These are phyloP conservation scores for Fusarium bactridioides DNA, from an alignment of 2,329 filamentous ascomycete genomes.

Conservation along the genomic window DNA sequence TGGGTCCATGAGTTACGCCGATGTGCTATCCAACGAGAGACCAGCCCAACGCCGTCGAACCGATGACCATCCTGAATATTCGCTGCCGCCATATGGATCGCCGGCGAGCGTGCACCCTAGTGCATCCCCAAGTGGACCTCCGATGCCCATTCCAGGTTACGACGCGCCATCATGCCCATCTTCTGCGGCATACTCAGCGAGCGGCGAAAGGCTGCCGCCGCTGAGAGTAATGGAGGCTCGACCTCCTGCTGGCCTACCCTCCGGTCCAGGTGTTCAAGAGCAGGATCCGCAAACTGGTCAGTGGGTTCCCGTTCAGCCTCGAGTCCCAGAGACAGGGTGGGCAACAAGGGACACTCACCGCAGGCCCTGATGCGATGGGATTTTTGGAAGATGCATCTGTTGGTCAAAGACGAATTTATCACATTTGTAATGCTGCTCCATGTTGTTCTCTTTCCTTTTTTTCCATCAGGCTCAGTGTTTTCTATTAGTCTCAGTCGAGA, in stretches of 20 bases:
- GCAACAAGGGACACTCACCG: conserved; percentile 43
- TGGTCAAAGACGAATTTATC: too few relatives aligned
- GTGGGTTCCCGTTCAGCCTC: conserved; percentile 46
- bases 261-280: conserved; percentile 44
- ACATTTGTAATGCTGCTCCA: too few relatives aligned
- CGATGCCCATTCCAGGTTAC: conserved; percentile 51
- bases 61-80: conserved; percentile 56
- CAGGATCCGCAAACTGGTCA: conserved; percentile 49
- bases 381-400: background rate
- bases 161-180: conserved; percentile 48
- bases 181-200: conserved; percentile 47
- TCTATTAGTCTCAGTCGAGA: too few relatives aligned
- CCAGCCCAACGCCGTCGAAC: conserved; percentile 57
- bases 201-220: conserved; percentile 57
- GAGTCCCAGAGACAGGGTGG: conserved; percentile 48
- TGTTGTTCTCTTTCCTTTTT: too few relatives aligned
- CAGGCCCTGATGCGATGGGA: conserved; percentile 33
- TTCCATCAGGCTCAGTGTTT: too few relatives aligned
- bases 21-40: conserved; percentile 54
- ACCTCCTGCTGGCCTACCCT: conserved; percentile 31
- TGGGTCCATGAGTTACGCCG: conserved; percentile 47
- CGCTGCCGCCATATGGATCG: conserved; percentile 51
- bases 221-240: conserved; percentile 54
- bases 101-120: conserved; percentile 35
- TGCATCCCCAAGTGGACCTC: conserved; percentile 48